Evolutionary conservation across 2,329 filamentous ascomycete species (phyloP).

Genomic region (Paecilomyces dactylethromorphus): DNA sequence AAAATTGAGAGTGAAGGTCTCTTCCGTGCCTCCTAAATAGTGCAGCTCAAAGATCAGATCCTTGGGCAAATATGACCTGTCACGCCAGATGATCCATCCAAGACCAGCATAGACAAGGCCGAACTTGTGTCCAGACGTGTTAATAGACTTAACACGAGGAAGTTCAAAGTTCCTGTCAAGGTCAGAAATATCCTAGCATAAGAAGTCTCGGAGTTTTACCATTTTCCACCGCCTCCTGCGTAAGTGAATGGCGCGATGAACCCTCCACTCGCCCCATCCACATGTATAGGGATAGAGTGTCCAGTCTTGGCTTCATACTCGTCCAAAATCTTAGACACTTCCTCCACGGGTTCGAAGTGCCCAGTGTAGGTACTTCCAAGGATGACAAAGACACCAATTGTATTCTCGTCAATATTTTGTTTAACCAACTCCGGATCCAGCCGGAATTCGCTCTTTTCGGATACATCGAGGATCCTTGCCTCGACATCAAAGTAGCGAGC

Average conservation of each 20-base stretch:
- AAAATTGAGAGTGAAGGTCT: conserved; percentile 67
- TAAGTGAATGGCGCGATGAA: conserved; percentile 38
- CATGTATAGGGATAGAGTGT: conserved; percentile 57
- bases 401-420: conserved; percentile 67
- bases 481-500: conserved; percentile 70
- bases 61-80: conserved; percentile 58
- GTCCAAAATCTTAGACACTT: conserved; percentile 60
- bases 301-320: conserved; percentile 57
- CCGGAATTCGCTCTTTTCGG: conserved; percentile 52
- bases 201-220: conserved; percentile 29
- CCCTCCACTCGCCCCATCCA: conserved; percentile 37
- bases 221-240: conserved; percentile 42
- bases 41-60: conserved; percentile 65
- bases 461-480: conserved; percentile 57
- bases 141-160: conserved; percentile 49
- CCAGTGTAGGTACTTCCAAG: conserved; percentile 68
- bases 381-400: conserved; percentile 69
- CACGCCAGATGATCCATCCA: conserved; percentile 65
- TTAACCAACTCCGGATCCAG: conserved; percentile 59
- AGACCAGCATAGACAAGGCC: conserved; percentile 60
- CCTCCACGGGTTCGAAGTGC: conserved; percentile 65
- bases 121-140: conserved; percentile 45
- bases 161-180: conserved; percentile 27
- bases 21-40: conserved; percentile 65
- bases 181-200: conserved; percentile 15